phyloP scores from a whole-genome alignment of 805 yeast species.

The Myxozyma udenii region DNA sequence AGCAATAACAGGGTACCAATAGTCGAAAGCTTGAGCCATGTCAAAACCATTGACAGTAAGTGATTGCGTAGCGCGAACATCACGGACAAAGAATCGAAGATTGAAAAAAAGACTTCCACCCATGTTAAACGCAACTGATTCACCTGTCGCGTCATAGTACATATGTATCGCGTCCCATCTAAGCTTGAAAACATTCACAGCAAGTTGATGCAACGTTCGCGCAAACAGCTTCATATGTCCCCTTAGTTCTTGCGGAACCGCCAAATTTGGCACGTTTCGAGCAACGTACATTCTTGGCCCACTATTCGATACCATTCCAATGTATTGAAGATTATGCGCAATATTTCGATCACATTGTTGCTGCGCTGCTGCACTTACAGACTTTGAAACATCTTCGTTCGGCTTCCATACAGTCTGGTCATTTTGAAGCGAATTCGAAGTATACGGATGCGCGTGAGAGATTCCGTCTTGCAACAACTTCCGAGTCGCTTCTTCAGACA shows the following conservation, averaged over 20 bases:
- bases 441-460: slow-evolving; percentile 17
- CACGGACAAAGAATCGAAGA: slow-evolving; percentile 32
- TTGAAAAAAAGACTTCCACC: slow-evolving; percentile 42
- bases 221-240: slow-evolving; percentile 18
- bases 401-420: slow-evolving; percentile 12
- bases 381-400: slow-evolving; percentile 12
- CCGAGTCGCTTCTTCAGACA: slow-evolving; percentile 16
- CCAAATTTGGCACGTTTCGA: slow-evolving; percentile 7
- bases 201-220: slow-evolving; percentile 14
- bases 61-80: slow-evolving; percentile 16
- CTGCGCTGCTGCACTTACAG: slow-evolving; percentile 18
- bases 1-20: slow-evolving; percentile 42
- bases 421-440: slow-evolving; percentile 7
- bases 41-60: slow-evolving; percentile 3
- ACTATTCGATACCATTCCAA: slow-evolving; percentile 9
- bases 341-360: slow-evolving; percentile 22
- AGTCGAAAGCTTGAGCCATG: slow-evolving; percentile 33
- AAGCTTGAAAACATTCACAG: slow-evolving; percentile 29
- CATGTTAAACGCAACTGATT: slow-evolving; percentile 41
- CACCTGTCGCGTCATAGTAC: slow-evolving; percentile 32
- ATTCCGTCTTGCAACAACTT: slow-evolving; percentile 22
- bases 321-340: slow-evolving; percentile 22
- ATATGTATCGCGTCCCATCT: slow-evolving; percentile 34
- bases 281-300: slow-evolving; percentile 22
- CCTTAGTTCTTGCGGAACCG: slow-evolving; percentile 10